Conservation (phyloP, 2,329 filamentous ascomycete genomes). For the Corniculantispora saksenae region DNA sequence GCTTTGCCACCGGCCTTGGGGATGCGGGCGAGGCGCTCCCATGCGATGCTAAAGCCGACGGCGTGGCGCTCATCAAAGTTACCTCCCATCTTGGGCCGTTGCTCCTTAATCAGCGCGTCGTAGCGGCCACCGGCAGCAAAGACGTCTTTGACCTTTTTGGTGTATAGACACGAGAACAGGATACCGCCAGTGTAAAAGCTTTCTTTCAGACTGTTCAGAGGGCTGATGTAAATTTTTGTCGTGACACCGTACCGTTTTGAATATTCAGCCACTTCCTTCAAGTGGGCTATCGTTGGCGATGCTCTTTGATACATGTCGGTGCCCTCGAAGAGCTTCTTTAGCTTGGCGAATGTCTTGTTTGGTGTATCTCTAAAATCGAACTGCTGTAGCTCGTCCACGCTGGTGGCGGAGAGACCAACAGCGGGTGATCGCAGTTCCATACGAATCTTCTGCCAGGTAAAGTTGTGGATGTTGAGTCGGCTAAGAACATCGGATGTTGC, state of each 20-base stretch:
- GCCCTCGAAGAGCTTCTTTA: slow-evolving; percentile 62
- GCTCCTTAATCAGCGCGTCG: slow-evolving; percentile 83
- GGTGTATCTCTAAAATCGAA: slow-evolving; percentile 81
- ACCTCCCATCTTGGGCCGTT: slow-evolving; percentile 68
- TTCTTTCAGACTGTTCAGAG: slow-evolving; percentile 85
- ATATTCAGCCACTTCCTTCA: slow-evolving; percentile 77
- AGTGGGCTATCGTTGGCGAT: slow-evolving; percentile 73
- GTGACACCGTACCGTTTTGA: slow-evolving; percentile 72
- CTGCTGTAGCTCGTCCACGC: slow-evolving; percentile 81
- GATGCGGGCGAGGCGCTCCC: slow-evolving; percentile 77
- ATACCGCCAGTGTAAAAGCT: slow-evolving; percentile 85
- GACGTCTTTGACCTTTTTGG: slow-evolving; percentile 79
- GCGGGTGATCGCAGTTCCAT: slow-evolving; percentile 78
- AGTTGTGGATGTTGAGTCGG: slow-evolving; percentile 79
- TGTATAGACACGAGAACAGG: slow-evolving; percentile 87
- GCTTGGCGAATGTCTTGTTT: slow-evolving; percentile 57
- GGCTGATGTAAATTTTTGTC: slow-evolving; percentile 80
- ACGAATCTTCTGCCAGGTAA: slow-evolving; percentile 80
- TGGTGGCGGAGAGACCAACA: slow-evolving; percentile 83
- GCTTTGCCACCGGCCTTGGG: slow-evolving; percentile 55
- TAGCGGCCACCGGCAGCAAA: slow-evolving; percentile 94
- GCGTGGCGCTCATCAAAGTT: slow-evolving; percentile 71
- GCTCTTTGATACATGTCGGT: slow-evolving; percentile 72
- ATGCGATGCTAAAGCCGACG: slow-evolving; percentile 88
- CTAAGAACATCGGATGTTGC: slow-evolving; percentile 81